Conservation (phyloP, 1,284 basidiomycete species). For the Ceratobasidium sp. region DNA sequence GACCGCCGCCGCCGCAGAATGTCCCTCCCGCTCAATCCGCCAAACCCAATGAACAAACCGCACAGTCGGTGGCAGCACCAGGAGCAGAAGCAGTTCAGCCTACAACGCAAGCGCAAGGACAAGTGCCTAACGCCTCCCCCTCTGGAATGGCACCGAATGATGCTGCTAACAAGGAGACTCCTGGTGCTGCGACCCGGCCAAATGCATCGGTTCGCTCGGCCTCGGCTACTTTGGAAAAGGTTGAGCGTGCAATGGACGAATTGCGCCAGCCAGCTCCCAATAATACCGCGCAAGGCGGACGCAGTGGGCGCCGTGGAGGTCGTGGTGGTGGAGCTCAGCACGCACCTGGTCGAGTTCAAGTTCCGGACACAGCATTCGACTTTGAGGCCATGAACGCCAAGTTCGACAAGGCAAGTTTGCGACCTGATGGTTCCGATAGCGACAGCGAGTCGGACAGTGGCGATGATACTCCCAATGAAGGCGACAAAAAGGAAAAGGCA, state of each 20-base stretch:
- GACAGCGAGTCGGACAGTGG: constrained; percentile 42
- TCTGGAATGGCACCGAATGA: not conserved
- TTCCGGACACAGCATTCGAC: constrained; percentile 76
- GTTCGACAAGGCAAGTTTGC: constrained; percentile 71
- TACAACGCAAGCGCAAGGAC: constrained; percentile 9
- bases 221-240: constrained; percentile 73
- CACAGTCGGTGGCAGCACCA: constrained; percentile 33
- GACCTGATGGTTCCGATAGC: constrained; percentile 46
- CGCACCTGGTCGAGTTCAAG: constrained; percentile 45
- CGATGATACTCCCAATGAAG: constrained; percentile 39
- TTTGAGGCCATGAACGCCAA: constrained; percentile 73
- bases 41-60: constrained; percentile 13
- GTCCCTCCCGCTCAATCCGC: constrained; percentile 1
- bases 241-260: constrained; percentile 78
- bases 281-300: constrained; percentile 45
- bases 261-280: constrained; percentile 55
- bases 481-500: constrained; percentile 46
- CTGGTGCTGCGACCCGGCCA: constrained; percentile 6
- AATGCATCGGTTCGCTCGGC: constrained; percentile 64
- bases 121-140: not conserved
- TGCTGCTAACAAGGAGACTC: not conserved
- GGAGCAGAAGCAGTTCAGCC: constrained; percentile 48
- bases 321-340: constrained; percentile 45
- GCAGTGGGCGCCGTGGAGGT: constrained; percentile 51
- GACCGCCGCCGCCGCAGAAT: constrained; percentile 1